Evolutionary conservation across 2,329 filamentous ascomycete species (phyloP).

Genomic region (Talaromyces islandicus): DNA sequence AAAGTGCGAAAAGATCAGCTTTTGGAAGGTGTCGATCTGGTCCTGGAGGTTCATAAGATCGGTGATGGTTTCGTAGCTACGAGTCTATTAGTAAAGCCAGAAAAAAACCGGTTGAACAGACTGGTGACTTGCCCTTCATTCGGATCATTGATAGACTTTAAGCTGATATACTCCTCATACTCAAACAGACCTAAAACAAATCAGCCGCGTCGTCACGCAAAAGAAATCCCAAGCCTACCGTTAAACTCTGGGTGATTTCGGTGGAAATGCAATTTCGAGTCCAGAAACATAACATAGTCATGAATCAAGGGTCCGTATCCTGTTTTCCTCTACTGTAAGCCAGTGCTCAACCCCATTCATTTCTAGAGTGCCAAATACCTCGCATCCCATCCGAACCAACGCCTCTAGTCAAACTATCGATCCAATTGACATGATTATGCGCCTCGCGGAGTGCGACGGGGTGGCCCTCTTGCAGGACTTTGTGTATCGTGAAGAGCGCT

Average conservation of each 20-base stretch:
- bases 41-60: slow-evolving; percentile 96
- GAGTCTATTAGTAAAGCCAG: slow-evolving; percentile 17
- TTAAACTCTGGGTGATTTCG: slow-evolving; percentile 97
- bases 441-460: slow-evolving; percentile 82
- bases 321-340: slow-evolving; percentile 16
- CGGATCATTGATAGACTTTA: slow-evolving; percentile 97
- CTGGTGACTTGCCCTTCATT: slow-evolving; percentile 70
- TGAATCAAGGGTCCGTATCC: slow-evolving; percentile 85
- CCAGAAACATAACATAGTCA: slow-evolving; percentile 93
- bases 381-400: slow-evolving; percentile 76
- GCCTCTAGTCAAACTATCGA: slow-evolving; percentile 84
- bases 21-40: slow-evolving; percentile 97
- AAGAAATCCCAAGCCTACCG: slow-evolving; percentile 43
- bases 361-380: slow-evolving; percentile 42
- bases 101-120: background rate
- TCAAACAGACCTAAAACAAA: slow-evolving; percentile 67
- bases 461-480: slow-evolving; percentile 94
- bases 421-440: slow-evolving; percentile 80
- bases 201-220: background rate
- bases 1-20: slow-evolving; percentile 96
- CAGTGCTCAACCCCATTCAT: background rate
- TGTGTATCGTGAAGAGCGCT: slow-evolving; percentile 93
- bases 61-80: slow-evolving; percentile 78
- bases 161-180: slow-evolving; percentile 96
- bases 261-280: slow-evolving; percentile 94